Percentiles rank a stretch among this genome's conserved stretches.
Conservation (phyloP, 805 yeast species). For the Jamesozyma piceae region DNA sequence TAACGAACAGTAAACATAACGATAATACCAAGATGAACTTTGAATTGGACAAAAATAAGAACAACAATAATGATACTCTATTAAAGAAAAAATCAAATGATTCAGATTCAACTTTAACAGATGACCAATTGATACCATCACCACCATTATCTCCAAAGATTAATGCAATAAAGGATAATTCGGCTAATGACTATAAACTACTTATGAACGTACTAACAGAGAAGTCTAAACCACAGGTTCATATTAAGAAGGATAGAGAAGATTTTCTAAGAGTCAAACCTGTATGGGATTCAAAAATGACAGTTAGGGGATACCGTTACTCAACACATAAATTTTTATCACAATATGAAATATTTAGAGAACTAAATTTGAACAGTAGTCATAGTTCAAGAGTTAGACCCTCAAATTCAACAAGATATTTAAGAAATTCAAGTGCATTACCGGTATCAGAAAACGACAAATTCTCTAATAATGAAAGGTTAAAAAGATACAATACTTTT, state of each 20-base stretch:
- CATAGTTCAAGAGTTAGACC: background rate
- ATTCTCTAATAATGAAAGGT: background rate
- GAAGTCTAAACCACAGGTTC: background rate
- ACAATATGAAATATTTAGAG: slow-evolving; percentile 1
- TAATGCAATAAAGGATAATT: background rate
- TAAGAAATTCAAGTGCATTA: background rate
- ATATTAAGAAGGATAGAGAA: background rate
- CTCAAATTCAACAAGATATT: background rate
- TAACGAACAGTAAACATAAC: background rate
- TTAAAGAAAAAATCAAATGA: background rate
- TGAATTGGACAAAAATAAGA: background rate
- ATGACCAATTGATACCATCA: slow-evolving; percentile 25
- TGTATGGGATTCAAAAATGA: background rate
- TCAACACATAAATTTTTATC: background rate
- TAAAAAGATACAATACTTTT: background rate
- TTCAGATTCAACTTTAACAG: slow-evolving; percentile 5
- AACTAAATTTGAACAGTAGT: background rate
- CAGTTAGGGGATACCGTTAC: background rate
- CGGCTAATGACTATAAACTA: background rate
- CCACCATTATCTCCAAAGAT: slow-evolving; percentile 29
- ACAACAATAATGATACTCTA: background rate
- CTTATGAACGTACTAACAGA: background rate
- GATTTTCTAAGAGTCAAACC: background rate
- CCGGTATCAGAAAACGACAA: background rate
- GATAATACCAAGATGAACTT: background rate